Evolutionary conservation across 306 rosid genomes (phyloP).

Genomic region (Cucurbita argyrosperma): DNA sequence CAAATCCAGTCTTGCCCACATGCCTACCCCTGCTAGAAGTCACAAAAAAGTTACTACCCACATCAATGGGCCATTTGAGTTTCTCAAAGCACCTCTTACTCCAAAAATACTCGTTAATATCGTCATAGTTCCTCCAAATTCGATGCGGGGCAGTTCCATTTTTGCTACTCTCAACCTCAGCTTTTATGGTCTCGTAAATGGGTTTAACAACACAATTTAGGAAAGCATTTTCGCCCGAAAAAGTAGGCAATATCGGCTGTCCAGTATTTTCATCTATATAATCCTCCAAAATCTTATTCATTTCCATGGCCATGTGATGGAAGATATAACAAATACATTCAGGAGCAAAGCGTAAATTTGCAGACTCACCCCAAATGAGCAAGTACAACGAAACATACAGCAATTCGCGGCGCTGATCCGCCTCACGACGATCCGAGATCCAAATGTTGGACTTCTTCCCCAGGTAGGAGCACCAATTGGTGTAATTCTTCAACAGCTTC

Average conservation of each 20-base stretch:
- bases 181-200: slow-evolving; percentile 55
- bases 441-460: slow-evolving; percentile 79
- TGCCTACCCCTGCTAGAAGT: slow-evolving; percentile 36
- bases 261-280: slow-evolving; percentile 82
- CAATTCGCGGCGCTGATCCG: slow-evolving; percentile 67
- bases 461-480: slow-evolving; percentile 68
- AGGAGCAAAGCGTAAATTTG: slow-evolving; percentile 65
- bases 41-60: slow-evolving; percentile 64
- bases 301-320: slow-evolving; percentile 75
- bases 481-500: slow-evolving; percentile 65
- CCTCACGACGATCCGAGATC: slow-evolving; percentile 45
- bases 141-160: slow-evolving; percentile 79
- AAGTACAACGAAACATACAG: slow-evolving; percentile 69
- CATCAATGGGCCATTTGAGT: slow-evolving; percentile 76
- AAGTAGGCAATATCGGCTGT: slow-evolving; percentile 63
- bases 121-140: slow-evolving; percentile 89
- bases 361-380: slow-evolving; percentile 92
- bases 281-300: slow-evolving; percentile 70
- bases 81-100: slow-evolving; percentile 75
- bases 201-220: slow-evolving; percentile 63
- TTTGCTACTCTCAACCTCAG: slow-evolving; percentile 67
- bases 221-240: slow-evolving; percentile 67
- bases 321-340: slow-evolving; percentile 78
- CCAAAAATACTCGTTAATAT: slow-evolving; percentile 90
- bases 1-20: slow-evolving; percentile 95